Evolutionary conservation across 225 moss, liverwort and hornwort species (phyloP), one percentile per base, ranked within the genome.

Genomic region (Physcomitrium patens): DNA sequence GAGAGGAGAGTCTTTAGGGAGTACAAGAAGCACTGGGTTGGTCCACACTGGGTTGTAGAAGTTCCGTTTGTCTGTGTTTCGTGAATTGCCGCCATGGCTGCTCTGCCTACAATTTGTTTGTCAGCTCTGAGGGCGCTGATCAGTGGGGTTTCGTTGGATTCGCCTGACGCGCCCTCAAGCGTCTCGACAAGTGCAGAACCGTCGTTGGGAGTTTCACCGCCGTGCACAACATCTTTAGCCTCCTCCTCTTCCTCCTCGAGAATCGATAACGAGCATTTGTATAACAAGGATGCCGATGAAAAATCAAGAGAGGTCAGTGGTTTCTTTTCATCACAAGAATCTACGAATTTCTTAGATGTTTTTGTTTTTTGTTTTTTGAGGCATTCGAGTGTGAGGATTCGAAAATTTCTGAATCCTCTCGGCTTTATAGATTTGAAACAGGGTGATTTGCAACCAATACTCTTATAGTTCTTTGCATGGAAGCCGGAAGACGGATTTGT

Each of bases 21-120:
- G 41, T 20, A 1, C 43, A 3, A 37, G 31, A 37, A 37, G 31
- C 31, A 37, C 31, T 37, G 31, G 4, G 31, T 37, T 37, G 31
- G 31, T 37, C 31, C 31, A 37, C 31, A 37, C 31, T 4, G 31
- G 31, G 37, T 11, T 13, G 14, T n/a, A 41, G 15, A 37, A 42
- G 49, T 15, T 17, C 3, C 20, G 7, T 65, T 4, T 47, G 14
- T n/a, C n/a, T 47, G 45, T 47, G 58, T 6, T 24, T 28, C 3
- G 22, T 0, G 13, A 62, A 8, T 20, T 14, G 23, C 28, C 16
- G 12, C 69, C 8, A 88, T 88, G 88, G 82, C 85, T 64, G 85
- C 88, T 11, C 78, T 88, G 55, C 82, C 85, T 20, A 83, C 85
- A 0, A 73, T 88, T 66, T 88, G 85, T 70, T 73, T 88, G 77